A percentile compares a stretch with the other conserved stretches of the same genome.
Conservation (phyloP, 2,329 filamentous ascomycete genomes). For the Aureobasidium mangrovei region DNA sequence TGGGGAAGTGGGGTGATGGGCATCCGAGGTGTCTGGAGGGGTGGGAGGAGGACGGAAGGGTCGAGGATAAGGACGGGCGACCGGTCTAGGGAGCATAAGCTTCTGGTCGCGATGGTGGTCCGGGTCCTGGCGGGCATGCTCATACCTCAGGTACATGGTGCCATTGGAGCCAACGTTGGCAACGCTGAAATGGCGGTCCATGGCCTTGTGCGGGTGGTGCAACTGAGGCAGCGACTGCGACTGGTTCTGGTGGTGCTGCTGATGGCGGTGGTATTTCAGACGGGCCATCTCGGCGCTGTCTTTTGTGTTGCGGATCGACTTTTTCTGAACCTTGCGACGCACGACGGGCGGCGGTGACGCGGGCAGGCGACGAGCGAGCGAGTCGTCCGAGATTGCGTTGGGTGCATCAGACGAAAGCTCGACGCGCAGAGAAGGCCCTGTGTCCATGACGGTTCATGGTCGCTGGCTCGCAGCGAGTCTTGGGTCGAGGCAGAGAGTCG, state of each 20-base stretch:
- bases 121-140: background rate
- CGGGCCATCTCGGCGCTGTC: slow-evolving; percentile 15
- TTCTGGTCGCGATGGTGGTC: background rate
- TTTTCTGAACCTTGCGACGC: slow-evolving; percentile 11
- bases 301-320: slow-evolving; percentile 14
- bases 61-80: background rate
- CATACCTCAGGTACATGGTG: slow-evolving; percentile 37
- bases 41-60: slow-evolving; percentile 10
- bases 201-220: background rate
- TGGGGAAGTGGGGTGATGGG: background rate
- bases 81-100: slow-evolving; percentile 12
- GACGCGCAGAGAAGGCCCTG: background rate
- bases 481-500: background rate
- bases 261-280: background rate
- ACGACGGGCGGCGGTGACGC: background rate
- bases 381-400: background rate
- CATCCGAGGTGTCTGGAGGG: slow-evolving; percentile 14
- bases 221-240: background rate
- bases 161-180: slow-evolving; percentile 36
- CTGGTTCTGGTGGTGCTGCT: background rate
- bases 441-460: slow-evolving; percentile 12
- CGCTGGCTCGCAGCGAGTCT: background rate
- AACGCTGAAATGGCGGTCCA: slow-evolving; percentile 32
- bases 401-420: background rate
- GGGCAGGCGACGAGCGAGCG: background rate